Percentiles rank a stretch among this genome's conserved stretches.
Conservation (phyloP, 306 rosid genomes). For the Oxytropis ochrocephala region DNA sequence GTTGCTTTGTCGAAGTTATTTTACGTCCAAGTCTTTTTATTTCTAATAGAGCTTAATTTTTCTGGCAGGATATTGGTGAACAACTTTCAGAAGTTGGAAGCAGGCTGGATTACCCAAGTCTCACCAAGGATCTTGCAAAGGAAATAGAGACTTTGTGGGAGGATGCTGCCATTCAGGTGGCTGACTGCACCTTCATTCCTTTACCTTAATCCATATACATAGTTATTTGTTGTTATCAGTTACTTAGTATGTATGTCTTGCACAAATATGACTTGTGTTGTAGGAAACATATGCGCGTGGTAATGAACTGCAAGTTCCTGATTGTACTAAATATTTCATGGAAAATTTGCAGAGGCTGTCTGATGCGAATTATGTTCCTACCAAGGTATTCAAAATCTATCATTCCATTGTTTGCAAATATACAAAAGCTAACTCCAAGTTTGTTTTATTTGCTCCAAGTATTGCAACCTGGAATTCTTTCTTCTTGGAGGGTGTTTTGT, state of each 20-base stretch:
- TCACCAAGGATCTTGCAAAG: conserved; percentile 74
- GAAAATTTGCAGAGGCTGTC: conserved; percentile 82
- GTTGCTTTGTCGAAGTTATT: not conserved
- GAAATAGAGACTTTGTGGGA: conserved; percentile 85
- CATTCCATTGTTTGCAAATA: not conserved
- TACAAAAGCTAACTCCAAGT: not conserved
- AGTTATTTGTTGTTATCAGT: not conserved
- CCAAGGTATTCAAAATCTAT: conserved; percentile 55
- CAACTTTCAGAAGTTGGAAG: conserved; percentile 76
- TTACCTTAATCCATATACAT: not conserved
- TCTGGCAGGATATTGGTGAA: conserved; percentile 68
- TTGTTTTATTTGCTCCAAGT: not conserved
- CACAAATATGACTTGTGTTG: conserved; percentile 25
- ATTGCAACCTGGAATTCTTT: not conserved
- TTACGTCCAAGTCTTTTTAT: conserved; percentile 6
- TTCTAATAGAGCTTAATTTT: conserved; percentile 3
- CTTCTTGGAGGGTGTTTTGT: not conserved
- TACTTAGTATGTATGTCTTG: not conserved
- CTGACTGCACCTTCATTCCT: conserved; percentile 13
- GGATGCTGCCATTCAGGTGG: conserved; percentile 92
- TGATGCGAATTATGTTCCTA: conserved; percentile 71
- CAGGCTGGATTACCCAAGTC: conserved; percentile 77
- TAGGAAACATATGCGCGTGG: conserved; percentile 92
- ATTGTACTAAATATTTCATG: conserved; percentile 89
- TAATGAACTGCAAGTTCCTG: conserved; percentile 94